These are phyloP conservation scores for Samsoniella hepiali DNA, from an alignment of 2,329 filamentous ascomycete genomes.

Conservation along the genomic window DNA sequence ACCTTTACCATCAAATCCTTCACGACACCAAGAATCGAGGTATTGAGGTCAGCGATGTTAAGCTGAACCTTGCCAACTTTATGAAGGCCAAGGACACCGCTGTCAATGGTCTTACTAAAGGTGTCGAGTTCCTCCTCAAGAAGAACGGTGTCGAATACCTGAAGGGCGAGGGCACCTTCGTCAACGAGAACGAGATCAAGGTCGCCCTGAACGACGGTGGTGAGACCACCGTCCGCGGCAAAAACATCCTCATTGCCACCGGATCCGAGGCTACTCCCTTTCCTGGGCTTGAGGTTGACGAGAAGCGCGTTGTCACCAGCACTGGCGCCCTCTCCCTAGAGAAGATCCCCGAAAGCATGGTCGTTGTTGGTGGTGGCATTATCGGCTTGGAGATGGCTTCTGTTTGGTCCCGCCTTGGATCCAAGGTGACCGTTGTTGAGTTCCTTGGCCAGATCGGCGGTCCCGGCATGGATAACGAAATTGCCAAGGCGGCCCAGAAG, in stretches of 20 bases:
- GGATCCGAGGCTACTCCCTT: conserved; percentile 95
- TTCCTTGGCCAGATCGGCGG: conserved; percentile 95
- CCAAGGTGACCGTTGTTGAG: conserved; percentile 96
- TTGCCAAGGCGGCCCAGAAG: conserved; percentile 89
- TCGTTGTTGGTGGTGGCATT: conserved; percentile 97
- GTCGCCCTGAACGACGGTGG: conserved; percentile 88
- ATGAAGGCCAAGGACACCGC: conserved; percentile 99
- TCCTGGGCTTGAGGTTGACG: conserved; percentile 91
- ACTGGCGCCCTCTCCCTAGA: conserved; percentile 88
- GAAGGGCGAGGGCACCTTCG: conserved; percentile 86
- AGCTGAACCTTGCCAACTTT: conserved; percentile 90
- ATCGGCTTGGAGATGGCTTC: conserved; percentile 98
- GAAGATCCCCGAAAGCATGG: conserved; percentile 91
- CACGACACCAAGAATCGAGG: conserved; percentile 97
- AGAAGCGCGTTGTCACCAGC: conserved; percentile 96
- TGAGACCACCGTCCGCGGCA: conserved; percentile 79
- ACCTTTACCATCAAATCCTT: conserved; percentile 93
- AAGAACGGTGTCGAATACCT: conserved; percentile 99
- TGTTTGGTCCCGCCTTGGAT: conserved; percentile 90
- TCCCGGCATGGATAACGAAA: conserved; percentile 93
- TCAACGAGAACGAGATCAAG: conserved; percentile 86
- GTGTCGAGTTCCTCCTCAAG: conserved; percentile 97
- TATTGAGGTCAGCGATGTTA: conserved; percentile 96
- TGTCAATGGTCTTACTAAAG: conserved; percentile 86
- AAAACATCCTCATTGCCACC: conserved; percentile 98